Base-by-base conservation (phyloP, 2,329 filamentous ascomycete genomes). In the Trichophyton schoenleinii region DNA sequence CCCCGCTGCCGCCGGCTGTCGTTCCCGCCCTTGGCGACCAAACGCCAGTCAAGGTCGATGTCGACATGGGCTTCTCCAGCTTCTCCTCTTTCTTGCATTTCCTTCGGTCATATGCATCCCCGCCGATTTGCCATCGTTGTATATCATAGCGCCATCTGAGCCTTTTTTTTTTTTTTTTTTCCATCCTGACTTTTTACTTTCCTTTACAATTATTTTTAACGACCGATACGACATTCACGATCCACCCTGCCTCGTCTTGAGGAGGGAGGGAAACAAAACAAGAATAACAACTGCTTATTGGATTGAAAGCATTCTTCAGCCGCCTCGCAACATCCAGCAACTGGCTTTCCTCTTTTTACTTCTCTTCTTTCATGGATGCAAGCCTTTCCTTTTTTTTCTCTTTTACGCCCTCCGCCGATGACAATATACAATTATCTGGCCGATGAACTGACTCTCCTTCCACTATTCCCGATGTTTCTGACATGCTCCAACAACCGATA, bases 201-300 rank as follows among this genome's bases (percentile, higher is more conserved):
- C 38, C 18, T 58, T 48, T 52, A 36, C 42, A 53, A 38, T 59
- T 36, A 46, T 38, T 60, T 18, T 3, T 57, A 58, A 64, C 57
- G 63, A 64, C 61, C 41, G 61, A 60, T 41, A 64, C 46, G 63
- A 64, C 22, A 57, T 58, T 31, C 53, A 62, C 41, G 59, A 61
- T 22, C 18, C 11, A 34, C 52, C 18, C 28, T 38, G 34, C 52
- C 52, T 55, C 15, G 52, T 20, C 49, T 31, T 38, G 34, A 38
- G 34, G 3, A 38, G 31, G 8, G 18, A n/a, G 34, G 34, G 34
- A 1, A 22, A 52, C 18, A 52, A 22, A 52, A 52, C 22, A 18
- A 57, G 6, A 25, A 25, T 4, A 52, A 22, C 13, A 28, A 3
- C 20, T 28, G 11, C 46, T 13, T 25, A 52, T 52, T 22, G 46